Conservation (phyloP, 164 flowering plant genomes). For the Stephania japonica region DNA sequence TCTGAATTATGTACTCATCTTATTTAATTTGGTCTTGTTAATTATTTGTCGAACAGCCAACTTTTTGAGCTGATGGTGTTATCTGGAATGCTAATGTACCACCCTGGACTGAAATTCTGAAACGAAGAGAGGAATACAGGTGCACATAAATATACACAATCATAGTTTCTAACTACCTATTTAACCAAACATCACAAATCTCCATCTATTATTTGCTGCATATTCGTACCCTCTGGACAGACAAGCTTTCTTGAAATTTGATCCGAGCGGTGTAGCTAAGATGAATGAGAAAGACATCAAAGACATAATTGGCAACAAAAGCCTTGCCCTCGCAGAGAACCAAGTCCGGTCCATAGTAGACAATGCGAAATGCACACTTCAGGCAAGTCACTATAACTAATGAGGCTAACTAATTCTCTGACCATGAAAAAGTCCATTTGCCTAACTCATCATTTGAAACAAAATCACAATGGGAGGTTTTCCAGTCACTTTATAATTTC, state of each 20-base stretch:
- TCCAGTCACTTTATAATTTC: too few relatives aligned
- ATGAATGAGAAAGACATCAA: constrained; percentile 66
- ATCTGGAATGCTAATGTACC: constrained; percentile 87
- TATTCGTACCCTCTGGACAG: constrained; percentile 34
- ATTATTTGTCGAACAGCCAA: constrained; percentile 34
- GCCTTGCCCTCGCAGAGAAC: constrained; percentile 52
- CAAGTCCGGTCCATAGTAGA: constrained; percentile 79
- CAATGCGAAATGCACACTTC: constrained; percentile 71
- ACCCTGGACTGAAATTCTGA: constrained; percentile 77
- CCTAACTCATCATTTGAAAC: too few relatives aligned
- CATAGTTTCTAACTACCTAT: background rate
- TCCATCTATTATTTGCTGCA: background rate
- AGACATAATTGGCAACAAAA: constrained; percentile 52
- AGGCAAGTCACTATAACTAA: constrained; percentile 37
- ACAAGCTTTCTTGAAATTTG: constrained; percentile 60
- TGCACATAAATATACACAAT: constrained; percentile 9
- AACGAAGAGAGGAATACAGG: constrained; percentile 60
- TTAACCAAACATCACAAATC: background rate
- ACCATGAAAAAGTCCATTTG: too few relatives aligned
- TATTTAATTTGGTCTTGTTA: background rate
- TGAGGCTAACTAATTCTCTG: too few relatives aligned
- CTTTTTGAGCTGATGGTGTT: constrained; percentile 78
- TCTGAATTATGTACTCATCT: too few relatives aligned
- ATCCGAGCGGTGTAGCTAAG: constrained; percentile 51
- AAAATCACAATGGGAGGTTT: too few relatives aligned